Conservation (phyloP, 2,329 filamentous ascomycete species). For the Neofusicoccum sp. region DNA sequence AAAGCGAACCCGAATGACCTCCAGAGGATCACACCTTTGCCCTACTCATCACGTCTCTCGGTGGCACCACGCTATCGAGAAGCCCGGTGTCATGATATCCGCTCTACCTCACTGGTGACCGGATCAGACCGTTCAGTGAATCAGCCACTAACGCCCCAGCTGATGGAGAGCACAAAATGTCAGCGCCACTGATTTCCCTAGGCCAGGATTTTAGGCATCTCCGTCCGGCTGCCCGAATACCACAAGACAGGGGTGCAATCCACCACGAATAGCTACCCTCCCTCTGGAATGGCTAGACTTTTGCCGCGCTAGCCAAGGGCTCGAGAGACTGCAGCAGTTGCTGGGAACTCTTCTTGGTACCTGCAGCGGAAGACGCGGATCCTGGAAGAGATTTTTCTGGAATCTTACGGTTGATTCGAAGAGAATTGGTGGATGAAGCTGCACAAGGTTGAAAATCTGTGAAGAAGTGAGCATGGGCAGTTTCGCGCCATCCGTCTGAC, state of each 20-base stretch:
- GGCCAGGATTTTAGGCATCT: neutral
- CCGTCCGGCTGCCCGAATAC: neutral
- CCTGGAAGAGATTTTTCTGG: neutral
- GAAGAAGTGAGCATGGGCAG: neutral
- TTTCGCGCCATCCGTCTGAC: neutral
- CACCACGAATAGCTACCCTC: neutral
- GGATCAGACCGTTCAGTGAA: neutral
- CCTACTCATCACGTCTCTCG: neutral
- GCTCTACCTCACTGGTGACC: neutral
- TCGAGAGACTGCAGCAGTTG: neutral
- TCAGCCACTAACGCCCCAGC: neutral
- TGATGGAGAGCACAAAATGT: neutral
- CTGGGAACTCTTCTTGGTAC: neutral
- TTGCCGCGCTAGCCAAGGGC: neutral
- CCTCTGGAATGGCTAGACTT: neutral
- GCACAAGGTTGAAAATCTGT: neutral
- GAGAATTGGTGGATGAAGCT: neutral
- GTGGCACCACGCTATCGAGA: neutral
- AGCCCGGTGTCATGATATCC: neutral
- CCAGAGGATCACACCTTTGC: neutral
- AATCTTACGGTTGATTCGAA: neutral
- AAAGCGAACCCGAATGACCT: neutral
- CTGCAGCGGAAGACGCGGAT: neutral
- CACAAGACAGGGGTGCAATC: neutral
- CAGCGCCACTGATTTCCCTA: neutral